Conservation (phyloP, 1,139 yeast genomes). For the Lodderomyces elongisporus region DNA sequence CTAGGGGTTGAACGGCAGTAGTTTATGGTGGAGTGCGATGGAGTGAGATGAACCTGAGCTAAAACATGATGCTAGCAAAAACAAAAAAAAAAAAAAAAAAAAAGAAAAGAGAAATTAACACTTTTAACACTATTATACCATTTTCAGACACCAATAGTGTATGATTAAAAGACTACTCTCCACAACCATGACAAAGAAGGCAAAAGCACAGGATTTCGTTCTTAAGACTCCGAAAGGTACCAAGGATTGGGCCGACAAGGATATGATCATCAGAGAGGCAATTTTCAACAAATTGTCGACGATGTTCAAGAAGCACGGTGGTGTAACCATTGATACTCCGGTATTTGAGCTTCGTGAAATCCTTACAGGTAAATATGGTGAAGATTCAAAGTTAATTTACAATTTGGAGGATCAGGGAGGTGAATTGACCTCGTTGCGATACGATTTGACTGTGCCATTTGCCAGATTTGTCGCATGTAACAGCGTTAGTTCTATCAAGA, state of each 20-base stretch:
- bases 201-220: constrained; percentile 46
- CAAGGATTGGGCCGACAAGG: constrained; percentile 97
- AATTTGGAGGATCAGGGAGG: constrained; percentile 98
- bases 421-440: constrained; percentile 88
- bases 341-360: constrained; percentile 94
- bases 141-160: no score
- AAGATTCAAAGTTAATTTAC: constrained; percentile 91
- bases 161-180: constrained; percentile 7
- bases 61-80: no score
- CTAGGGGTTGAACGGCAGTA: no score
- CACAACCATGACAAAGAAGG: constrained; percentile 20
- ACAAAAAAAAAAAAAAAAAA: no score
- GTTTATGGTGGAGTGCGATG: no score
- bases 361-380: constrained; percentile 95
- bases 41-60: no score
- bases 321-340: constrained; percentile 96
- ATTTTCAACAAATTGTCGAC: constrained; percentile 67
- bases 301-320: constrained; percentile 92
- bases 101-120: no score
- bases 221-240: constrained; percentile 97
- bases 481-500: constrained; percentile 79
- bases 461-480: constrained; percentile 96
- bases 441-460: constrained; percentile 95
- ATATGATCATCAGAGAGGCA: constrained; percentile 90
- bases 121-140: no score